phyloP scores from a whole-genome alignment of 768 basidiomycete species.

The Hirschioporus abietinus region DNA sequence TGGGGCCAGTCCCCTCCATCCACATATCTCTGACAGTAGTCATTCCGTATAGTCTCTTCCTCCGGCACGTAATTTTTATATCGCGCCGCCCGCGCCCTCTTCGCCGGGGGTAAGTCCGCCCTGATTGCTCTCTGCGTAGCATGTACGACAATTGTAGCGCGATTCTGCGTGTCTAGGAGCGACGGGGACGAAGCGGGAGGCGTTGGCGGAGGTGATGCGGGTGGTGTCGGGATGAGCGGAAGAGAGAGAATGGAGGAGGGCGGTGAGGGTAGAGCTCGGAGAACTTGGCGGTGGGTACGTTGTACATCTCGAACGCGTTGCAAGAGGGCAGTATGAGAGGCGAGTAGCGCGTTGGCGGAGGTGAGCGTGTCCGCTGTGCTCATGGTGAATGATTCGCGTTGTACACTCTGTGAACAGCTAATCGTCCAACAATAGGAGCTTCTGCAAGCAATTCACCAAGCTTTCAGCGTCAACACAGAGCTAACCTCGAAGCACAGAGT shows the following conservation, averaged over 20 bases:
- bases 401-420: no score
- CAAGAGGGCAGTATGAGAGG: constrained; percentile 55
- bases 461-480: no score
- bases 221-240: constrained; percentile 53
- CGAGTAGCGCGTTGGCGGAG: constrained; percentile 61
- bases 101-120: constrained; percentile 57
- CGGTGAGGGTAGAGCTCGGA: constrained; percentile 50
- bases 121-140: constrained; percentile 36
- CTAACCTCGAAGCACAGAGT: no score
- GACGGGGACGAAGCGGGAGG: constrained; percentile 35
- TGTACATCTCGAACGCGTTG: constrained; percentile 52
- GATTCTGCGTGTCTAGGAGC: constrained; percentile 29
- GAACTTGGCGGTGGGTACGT: constrained; percentile 47
- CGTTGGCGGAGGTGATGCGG: constrained; percentile 41
- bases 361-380: constrained; percentile 38
- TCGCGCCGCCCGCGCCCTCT: constrained; percentile 62
- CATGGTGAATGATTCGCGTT: not conserved
- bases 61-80: constrained; percentile 84
- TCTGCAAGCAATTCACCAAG: no score
- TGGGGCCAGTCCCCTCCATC: constrained; percentile 92
- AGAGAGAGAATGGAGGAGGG: constrained; percentile 50
- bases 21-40: constrained; percentile 88
- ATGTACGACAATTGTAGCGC: constrained; percentile 7
- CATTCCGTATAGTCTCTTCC: constrained; percentile 95
- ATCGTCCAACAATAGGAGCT: no score